phyloP scores from a whole-genome alignment of 768 basidiomycete genomes.

The Lactarius akahatsu region DNA sequence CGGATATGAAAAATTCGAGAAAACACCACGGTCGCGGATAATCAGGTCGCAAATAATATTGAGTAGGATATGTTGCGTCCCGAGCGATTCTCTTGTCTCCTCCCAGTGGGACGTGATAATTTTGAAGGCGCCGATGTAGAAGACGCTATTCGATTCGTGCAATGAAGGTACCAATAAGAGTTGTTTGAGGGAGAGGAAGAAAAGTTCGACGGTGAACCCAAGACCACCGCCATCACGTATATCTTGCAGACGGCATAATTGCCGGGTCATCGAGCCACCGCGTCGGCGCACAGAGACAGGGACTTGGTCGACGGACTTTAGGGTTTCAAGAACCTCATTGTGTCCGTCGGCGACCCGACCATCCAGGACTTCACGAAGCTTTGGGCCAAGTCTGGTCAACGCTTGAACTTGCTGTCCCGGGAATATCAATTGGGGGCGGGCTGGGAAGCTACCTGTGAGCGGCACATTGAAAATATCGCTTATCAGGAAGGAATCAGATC shows the following conservation, averaged over 20 bases:
- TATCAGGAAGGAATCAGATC: background rate
- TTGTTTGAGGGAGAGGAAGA: constrained; percentile 3
- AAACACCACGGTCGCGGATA: background rate
- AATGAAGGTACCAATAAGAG: background rate
- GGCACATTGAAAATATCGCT: no score
- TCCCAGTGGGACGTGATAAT: background rate
- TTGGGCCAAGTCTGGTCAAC: background rate
- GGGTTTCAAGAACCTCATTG: background rate
- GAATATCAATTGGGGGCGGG: background rate
- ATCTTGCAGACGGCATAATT: background rate
- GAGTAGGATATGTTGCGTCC: constrained; percentile 6
- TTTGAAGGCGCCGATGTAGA: background rate
- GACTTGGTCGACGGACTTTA: background rate
- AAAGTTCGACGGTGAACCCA: constrained; percentile 9
- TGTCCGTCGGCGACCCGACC: background rate
- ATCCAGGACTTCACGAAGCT: background rate
- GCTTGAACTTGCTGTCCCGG: background rate
- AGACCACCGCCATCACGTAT: background rate
- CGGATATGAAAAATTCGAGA: background rate
- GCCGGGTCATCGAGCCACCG: background rate
- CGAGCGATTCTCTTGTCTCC: background rate
- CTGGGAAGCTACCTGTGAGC: no score
- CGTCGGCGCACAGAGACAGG: no score
- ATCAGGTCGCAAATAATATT: background rate
- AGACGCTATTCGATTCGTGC: background rate